Evolutionary conservation across 192 early-diverging fungal genomes (phyloP), one percentile per base, ranked within the genome.

Genomic region (Coemansia sp.): DNA sequence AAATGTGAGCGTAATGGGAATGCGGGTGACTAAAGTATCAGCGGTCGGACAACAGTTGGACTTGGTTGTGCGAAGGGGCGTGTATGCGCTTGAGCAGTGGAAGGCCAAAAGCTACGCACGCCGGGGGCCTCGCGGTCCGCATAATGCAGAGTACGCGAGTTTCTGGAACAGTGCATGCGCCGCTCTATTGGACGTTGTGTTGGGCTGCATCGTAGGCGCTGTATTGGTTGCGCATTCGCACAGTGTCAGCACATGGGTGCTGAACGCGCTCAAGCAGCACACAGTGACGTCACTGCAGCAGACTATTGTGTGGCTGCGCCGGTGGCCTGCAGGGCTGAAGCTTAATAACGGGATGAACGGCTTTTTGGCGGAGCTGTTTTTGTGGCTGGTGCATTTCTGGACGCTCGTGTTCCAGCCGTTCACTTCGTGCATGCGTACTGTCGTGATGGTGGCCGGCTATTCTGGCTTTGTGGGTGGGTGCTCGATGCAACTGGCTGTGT

Each of bases 101-200:
- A 32, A 52, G 52, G 83, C 86, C 52, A 69, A 82, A 71, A 67
- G 85, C 45, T 85, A 90, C 71, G 80, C 83, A 27, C 62, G 70
- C 55, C 72, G 87, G 58, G 85, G 83, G 61, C 54, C 32, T 17
- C 66, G 59, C 22, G 76, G 57, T 25, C 64, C 64, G 15, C 66
- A 72, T 29, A 76, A 67, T 43, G 70, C 71, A 41, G 73, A 72
- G 21, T 83, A 72, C 41, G 73, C 66, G 57, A 92, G 91, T 57
- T 95, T 99, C 67, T 94, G 94, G 79, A 99, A 98, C 74, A 93
- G 90, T 52, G 87, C 94, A 69, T 99, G 95, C 94, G 87, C 96
- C 21, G 88, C 94, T n/a, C 89, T 88, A 6, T 92, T 96, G 64
- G 95, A 98, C 69, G 84, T 95, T 6, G 89, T 94, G 51, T 83